Evolutionary conservation across 768 basidiomycete species (phyloP), one percentile per base, ranked within the genome.

Genomic region (Boletellus ananiceps): DNA sequence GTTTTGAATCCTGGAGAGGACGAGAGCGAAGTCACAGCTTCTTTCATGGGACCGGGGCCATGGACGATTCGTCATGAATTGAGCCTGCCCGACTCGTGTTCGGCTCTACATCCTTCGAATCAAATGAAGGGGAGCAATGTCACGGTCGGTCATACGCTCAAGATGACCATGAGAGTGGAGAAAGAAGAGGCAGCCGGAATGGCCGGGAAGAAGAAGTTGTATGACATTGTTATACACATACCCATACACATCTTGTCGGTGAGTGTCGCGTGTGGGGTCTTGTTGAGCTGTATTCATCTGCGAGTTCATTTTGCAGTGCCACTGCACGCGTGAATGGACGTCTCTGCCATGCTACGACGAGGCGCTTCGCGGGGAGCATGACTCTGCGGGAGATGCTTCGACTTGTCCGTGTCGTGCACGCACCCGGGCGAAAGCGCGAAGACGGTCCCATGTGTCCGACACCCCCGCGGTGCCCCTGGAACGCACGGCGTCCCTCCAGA

Each of bases 181-280:
- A 76, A 86, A 19, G 90, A 91, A 54, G 84, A 89, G 58, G 57
- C 63, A 18, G 71, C 74, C 14, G 86, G 88, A 62, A 87, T 89
- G 64, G 73, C 75, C 32, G 86, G 87, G 32, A 86, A 79, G 67
- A 77, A 81, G 55, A 95, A 90, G 69, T 66, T 89, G 59, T 92
- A 86, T 65, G 93, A 93, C 64, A 89, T 94, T 56, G 81, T 88
- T 25, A 80, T 94, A 51, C 86, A 92, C 63, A 83, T 83, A 0
- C 92, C 93, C 0, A 77, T 96, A 33, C 84, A 89, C 47, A 82
- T 97, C 42, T 80, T 96, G 45, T 93, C 93, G 15, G 89, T 91
- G 53, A 72, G 86, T 74, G 12, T 31, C 14, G 11, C 6, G 2
- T 44, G 21, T 27, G 27, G 4, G 15, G 27, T 14, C 5, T 8